phyloP scores from a whole-genome alignment of 1,139 yeast species.

The Magnusiomyces suaveolens region DNA sequence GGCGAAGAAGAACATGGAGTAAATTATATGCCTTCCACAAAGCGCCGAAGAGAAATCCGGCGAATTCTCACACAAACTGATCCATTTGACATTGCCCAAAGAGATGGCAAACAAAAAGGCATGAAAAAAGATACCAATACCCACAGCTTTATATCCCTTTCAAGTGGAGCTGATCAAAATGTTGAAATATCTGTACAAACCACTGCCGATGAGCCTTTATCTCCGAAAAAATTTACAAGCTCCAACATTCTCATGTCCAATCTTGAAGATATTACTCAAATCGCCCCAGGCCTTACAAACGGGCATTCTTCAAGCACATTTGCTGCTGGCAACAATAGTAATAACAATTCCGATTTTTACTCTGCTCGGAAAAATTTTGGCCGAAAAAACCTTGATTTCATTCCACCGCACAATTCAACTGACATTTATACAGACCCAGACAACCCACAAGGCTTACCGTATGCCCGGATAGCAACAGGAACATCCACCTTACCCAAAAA shows the following conservation, averaged over 20 bases:
- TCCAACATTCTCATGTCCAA: neutral
- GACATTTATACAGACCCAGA: neutral
- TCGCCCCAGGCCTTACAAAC: neutral
- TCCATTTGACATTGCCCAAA: slow-evolving; percentile 3
- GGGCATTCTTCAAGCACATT: neutral
- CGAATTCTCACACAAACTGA: neutral
- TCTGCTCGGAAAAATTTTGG: neutral
- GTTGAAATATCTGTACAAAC: neutral
- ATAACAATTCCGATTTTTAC: neutral
- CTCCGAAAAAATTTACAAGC: neutral
- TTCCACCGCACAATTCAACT: neutral
- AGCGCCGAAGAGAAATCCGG: neutral
- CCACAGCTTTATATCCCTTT: neutral
- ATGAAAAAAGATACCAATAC: neutral
- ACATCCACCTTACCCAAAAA: neutral
- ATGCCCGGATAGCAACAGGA: neutral
- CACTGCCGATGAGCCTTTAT: neutral
- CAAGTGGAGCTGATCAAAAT: no score
- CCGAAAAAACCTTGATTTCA: neutral
- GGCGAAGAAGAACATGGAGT: neutral
- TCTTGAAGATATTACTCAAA: neutral
- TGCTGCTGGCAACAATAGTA: neutral
- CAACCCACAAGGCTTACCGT: neutral
- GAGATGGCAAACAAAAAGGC: neutral
- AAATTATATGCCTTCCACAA: neutral